A percentile compares a stretch with the other conserved stretches of the same genome.
These are phyloP conservation scores for Hsuehochloa calcarea DNA, from an alignment of 176 grass and related monocot species.

Conservation along the genomic window DNA sequence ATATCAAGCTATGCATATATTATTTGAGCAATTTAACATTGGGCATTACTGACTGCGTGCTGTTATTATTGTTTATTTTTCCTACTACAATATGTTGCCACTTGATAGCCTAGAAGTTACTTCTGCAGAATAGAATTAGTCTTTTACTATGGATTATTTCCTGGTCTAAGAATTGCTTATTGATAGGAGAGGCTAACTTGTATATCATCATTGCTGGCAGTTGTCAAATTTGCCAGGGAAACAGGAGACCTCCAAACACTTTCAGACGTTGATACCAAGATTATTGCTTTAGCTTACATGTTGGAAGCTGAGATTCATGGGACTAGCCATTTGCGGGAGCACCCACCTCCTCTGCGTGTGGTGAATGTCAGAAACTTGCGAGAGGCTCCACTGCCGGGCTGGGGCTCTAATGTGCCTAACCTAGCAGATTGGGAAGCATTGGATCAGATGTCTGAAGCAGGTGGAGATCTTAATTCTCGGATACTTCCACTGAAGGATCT, in stretches of 20 bases:
- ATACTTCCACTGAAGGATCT: conserved; percentile 88
- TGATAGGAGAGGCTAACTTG: background rate
- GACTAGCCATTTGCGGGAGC: conserved; percentile 71
- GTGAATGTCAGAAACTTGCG: conserved; percentile 61
- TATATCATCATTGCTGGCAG: conserved; percentile 32
- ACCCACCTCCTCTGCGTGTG: conserved; percentile 67
- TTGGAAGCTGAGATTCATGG: conserved; percentile 83
- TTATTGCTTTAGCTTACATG: conserved; percentile 94
- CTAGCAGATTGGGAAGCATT: conserved; percentile 87
- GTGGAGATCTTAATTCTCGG: conserved; percentile 40
- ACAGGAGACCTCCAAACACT: conserved; percentile 92
- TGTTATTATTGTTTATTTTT: background rate
- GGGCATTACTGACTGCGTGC: background rate
- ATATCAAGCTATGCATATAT: background rate
- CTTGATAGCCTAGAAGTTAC: background rate
- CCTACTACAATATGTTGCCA: background rate
- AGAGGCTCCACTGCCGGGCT: conserved; percentile 66
- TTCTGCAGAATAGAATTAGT: background rate
- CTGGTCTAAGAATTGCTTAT: background rate
- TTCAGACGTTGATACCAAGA: conserved; percentile 95
- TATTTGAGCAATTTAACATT: background rate
- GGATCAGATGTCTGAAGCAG: conserved; percentile 59
- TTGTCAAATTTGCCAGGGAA: conserved; percentile 86
- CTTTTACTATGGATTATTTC: background rate
- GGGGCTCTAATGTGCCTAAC: conserved; percentile 88